These are phyloP conservation scores for Russula sp. DNA, from an alignment of 768 basidiomycete genomes.

Conservation along the genomic window DNA sequence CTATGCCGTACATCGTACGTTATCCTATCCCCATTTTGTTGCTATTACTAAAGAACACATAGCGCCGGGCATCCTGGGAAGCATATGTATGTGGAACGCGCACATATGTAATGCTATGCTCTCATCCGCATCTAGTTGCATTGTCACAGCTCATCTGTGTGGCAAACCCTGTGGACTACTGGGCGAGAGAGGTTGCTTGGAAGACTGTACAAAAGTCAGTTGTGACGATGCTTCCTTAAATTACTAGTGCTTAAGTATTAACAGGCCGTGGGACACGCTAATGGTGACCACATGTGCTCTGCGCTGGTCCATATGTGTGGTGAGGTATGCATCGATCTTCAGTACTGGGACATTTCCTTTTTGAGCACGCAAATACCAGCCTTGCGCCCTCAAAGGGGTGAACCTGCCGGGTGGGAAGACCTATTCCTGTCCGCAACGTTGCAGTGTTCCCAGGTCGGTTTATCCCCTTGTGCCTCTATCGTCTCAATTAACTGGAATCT, in stretches of 20 bases:
- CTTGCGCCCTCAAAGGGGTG: conserved; percentile 13
- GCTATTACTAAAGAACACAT: not conserved
- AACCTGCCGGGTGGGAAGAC: not conserved
- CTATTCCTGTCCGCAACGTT: conserved; percentile 14
- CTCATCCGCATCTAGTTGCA: conserved; percentile 35
- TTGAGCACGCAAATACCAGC: not conserved
- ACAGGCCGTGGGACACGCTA: conserved; percentile 43
- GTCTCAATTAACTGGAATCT: not conserved
- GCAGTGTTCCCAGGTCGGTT: conserved; percentile 9
- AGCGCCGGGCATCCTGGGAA: conserved; percentile 54
- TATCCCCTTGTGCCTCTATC: not conserved
- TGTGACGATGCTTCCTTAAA: too few relatives aligned
- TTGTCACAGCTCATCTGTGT: conserved; percentile 44
- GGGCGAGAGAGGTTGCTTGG: conserved; percentile 44
- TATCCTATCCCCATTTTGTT: not conserved
- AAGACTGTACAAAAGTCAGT: conserved; percentile 45
- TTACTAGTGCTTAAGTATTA: not conserved
- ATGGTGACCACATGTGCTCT: conserved; percentile 46
- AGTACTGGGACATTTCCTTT: not conserved
- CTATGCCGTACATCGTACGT: conserved; percentile 44
- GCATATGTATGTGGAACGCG: conserved; percentile 39
- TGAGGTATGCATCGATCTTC: conserved; percentile 31
- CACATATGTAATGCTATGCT: too few relatives aligned
- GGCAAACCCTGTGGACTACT: conserved; percentile 42
- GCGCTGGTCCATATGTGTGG: conserved; percentile 50